Evolutionary conservation across 1,284 basidiomycete genomes (phyloP), one percentile per base, ranked within the genome.

Genomic region (Sparassis latifolia): DNA sequence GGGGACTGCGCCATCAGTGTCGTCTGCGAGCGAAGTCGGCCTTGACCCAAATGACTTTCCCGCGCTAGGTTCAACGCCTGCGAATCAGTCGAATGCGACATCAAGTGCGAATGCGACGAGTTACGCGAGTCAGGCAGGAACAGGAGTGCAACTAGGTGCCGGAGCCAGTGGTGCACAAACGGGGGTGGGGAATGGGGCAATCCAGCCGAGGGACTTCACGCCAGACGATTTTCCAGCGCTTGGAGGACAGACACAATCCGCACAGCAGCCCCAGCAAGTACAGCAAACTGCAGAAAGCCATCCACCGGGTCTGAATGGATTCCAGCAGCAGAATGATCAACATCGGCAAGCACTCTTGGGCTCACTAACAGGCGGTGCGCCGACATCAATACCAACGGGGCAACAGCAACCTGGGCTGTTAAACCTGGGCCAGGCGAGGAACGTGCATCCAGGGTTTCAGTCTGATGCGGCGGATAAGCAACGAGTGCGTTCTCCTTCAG

Each of bases 1-100:
- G 47, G 69, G 71, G 43, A 75, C 67, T 42, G 75, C 78, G 33
- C 78, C 79, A 38, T 79, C 80, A 39, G 77, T 74, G 49, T 80
- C 81, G 47, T 82, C 82, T n/a, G 70, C 79, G 33, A 82, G 77
- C 61, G 87, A 89, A 61, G 79, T 84, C 51, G 84, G 81, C n/a
- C 78, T 91, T 47, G 89, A 91, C 72, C 87, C 81, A 35, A 91
- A 86, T 62, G 89, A 92, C 67, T 92, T 92, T 61, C 89, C 89
- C 9, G 89, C 87, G 30, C 76, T 92, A 9, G 87, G 88, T 42
- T 83, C 87, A 35, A 69, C 71, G 12, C 68, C 74, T 6, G 60
- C 66, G 28, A 70, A 61, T 50, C 64, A 67, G 42, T 60, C 66
- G 33, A 62, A 61, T 27, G 65, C 62, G 5, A 55, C 62, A 12